These are phyloP conservation scores for Diophrys sp. DNA, from an alignment of 73 alveolate genomes.

Conservation along the genomic window DNA sequence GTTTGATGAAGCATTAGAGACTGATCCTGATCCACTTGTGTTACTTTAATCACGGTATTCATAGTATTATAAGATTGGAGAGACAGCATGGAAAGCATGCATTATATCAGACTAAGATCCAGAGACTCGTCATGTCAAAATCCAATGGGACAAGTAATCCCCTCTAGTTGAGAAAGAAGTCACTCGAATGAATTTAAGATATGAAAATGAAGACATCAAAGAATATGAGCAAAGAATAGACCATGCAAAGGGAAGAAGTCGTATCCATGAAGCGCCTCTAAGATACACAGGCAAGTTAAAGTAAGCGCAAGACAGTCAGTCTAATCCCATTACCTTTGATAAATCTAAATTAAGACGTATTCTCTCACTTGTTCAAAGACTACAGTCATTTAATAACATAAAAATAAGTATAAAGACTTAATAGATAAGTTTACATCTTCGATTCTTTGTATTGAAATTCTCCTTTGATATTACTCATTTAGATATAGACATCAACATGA, in stretches of 20 bases:
- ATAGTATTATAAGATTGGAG: background rate
- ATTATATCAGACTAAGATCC: background rate
- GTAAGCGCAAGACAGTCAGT: background rate
- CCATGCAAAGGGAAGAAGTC: slow-evolving; percentile 13
- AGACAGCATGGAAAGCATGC: background rate
- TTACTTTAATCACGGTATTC: slow-evolving; percentile 3
- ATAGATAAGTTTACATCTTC: slow-evolving; percentile 4
- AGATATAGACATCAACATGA: background rate
- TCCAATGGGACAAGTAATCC: background rate
- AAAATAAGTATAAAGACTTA: background rate
- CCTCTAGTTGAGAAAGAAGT: slow-evolving; percentile 14
- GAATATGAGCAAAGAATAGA: slow-evolving; percentile 18
- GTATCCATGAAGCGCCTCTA: slow-evolving; percentile 27
- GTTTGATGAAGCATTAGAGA: slow-evolving; percentile 24
- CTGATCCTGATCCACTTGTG: slow-evolving; percentile 27
- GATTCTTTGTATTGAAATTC: slow-evolving; percentile 25
- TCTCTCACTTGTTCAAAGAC: background rate
- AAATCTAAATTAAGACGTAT: slow-evolving; percentile 5
- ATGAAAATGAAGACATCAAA: slow-evolving; percentile 11
- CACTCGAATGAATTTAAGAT: slow-evolving; percentile 21
- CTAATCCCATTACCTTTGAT: background rate
- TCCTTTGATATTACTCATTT: slow-evolving; percentile 26
- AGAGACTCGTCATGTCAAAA: background rate
- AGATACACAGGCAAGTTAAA: slow-evolving; percentile 30
- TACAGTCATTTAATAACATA: background rate